Conservation (phyloP, 2,329 filamentous ascomycete species). For the Uncinocarpus reesii region DNA sequence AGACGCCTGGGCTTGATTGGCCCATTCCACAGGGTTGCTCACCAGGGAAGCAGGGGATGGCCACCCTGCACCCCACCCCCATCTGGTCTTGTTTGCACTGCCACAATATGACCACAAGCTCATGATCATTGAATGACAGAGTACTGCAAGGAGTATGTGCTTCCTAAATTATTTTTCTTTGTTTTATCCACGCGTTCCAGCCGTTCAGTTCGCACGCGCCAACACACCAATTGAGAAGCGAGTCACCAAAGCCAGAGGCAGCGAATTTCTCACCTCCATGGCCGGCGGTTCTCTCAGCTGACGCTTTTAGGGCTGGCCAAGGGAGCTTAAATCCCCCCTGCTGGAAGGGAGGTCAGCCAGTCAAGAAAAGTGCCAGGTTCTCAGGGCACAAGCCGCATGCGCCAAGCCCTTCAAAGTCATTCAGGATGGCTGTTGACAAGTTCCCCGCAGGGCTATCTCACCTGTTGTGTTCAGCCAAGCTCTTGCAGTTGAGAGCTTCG, state of each 20-base stretch:
- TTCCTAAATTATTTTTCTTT: no score
- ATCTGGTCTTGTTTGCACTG: slow-evolving; percentile 7
- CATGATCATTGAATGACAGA: no score
- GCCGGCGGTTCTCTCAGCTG: no score
- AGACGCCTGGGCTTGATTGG: neutral
- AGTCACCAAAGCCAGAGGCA: no score
- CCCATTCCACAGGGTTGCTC: neutral
- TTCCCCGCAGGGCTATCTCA: no score
- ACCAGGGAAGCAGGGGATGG: neutral
- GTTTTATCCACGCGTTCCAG: neutral
- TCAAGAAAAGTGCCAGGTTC: neutral
- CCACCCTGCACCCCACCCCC: slow-evolving; percentile 3
- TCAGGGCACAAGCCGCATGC: neutral
- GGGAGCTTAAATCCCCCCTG: neutral
- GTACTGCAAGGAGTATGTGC: no score
- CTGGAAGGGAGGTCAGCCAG: neutral
- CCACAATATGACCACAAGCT: neutral
- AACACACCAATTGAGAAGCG: no score
- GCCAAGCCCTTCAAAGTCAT: slow-evolving; percentile 1
- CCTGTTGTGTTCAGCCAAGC: neutral
- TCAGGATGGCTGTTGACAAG: neutral
- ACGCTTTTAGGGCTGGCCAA: slow-evolving; percentile 5
- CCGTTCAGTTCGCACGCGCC: no score
- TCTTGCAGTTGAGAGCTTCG: neutral
- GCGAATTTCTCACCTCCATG: no score